Conservation (phyloP, 176 grass and related monocot species). For the Canna indica region DNA sequence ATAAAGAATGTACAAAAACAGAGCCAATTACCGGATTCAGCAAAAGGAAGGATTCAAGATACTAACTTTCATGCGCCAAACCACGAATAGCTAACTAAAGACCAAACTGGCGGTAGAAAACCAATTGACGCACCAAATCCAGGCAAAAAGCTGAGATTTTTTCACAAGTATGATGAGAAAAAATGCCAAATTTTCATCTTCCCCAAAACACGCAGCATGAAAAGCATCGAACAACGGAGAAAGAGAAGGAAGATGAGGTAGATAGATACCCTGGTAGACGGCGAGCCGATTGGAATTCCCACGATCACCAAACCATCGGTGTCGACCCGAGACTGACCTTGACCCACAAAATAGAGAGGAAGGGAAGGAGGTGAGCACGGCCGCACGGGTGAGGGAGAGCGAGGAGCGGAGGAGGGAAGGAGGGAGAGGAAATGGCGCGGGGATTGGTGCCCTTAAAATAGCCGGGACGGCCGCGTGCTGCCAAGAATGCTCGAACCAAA, state of each 20-base stretch:
- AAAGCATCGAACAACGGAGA: neutral
- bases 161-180: neutral
- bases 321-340: neutral
- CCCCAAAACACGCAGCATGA: neutral
- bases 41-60: neutral
- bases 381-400: neutral
- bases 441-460: neutral
- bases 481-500: neutral
- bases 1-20: neutral
- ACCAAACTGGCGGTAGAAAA: neutral
- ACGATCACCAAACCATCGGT: neutral
- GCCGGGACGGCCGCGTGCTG: neutral
- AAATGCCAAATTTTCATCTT: neutral
- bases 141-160: constrained; percentile 12
- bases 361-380: neutral
- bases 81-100: neutral
- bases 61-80: neutral
- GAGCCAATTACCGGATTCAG: neutral
- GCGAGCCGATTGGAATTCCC: neutral
- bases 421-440: constrained; percentile 4
- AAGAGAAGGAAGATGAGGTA: neutral
- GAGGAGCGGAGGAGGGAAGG: neutral
- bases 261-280: neutral
- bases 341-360: neutral
- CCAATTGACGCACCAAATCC: neutral